Conservation (phyloP, 495 filamentous ascomycete species). For the Talaromyces nanjingensis region DNA sequence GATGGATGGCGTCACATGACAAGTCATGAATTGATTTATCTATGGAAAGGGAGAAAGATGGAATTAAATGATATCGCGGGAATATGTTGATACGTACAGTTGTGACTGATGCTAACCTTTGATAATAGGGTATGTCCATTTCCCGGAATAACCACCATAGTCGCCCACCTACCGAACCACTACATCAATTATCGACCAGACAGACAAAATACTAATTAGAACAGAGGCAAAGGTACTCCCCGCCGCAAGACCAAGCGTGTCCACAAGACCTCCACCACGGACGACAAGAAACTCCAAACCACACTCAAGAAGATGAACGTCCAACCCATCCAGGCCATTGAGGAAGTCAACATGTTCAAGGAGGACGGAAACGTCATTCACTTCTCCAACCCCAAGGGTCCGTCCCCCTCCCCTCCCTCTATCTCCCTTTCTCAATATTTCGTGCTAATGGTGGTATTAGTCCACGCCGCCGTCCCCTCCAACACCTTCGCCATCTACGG, state of each 20-base stretch:
- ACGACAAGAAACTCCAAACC: slow-evolving; percentile 99
- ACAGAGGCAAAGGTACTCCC: slow-evolving; percentile 95
- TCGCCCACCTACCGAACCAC: not conserved
- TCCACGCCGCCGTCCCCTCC: slow-evolving; percentile 90
- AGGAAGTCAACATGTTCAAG: slow-evolving; percentile 99
- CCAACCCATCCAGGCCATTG: slow-evolving; percentile 95
- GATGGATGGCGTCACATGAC: not conserved
- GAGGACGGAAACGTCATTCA: slow-evolving; percentile 99
- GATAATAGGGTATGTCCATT: slow-evolving; percentile 4
- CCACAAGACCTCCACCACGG: slow-evolving; percentile 78
- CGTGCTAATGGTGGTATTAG: slow-evolving; percentile 36
- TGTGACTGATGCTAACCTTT: not conserved
- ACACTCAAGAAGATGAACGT: slow-evolving; percentile 93
- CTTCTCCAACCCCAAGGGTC: slow-evolving; percentile 95
- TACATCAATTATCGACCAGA: slow-evolving; percentile 11
- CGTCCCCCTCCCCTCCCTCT: slow-evolving; percentile 26
- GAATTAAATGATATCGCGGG: not conserved
- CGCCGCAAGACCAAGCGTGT: slow-evolving; percentile 98
- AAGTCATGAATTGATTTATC: not conserved
- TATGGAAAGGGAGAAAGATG: not conserved
- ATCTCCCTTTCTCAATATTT: too few relatives aligned
- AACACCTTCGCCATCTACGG: slow-evolving; percentile 99
- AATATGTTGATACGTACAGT: not conserved
- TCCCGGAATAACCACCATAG: not conserved
- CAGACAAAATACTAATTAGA: not conserved